Conservation (phyloP, 805 yeast genomes). For the Myxozyma sirexii region DNA sequence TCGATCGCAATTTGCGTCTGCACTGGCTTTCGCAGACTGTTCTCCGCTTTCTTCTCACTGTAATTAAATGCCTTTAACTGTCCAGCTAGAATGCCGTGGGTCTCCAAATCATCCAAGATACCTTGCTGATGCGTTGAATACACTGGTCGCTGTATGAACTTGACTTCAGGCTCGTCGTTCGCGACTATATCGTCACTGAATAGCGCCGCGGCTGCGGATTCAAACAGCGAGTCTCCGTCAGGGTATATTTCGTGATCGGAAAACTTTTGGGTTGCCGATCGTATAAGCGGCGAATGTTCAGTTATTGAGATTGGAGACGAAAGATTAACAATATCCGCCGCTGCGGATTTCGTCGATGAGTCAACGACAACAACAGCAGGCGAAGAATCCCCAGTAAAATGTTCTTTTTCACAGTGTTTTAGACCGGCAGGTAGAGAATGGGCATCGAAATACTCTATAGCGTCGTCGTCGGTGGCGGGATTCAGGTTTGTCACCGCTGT, state of each 20-base stretch:
- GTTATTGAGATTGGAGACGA: background rate
- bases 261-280: background rate
- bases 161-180: background rate
- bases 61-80: background rate
- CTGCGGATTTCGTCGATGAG: background rate
- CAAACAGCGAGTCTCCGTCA: background rate
- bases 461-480: background rate
- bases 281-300: background rate
- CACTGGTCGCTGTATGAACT: background rate
- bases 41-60: background rate
- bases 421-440: background rate
- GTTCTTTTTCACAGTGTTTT: background rate
- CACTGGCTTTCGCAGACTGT: background rate
- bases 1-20: background rate
- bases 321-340: background rate
- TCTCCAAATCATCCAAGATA: constrained; percentile 22
- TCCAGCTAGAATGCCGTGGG: constrained; percentile 3
- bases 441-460: background rate
- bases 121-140: constrained; percentile 23
- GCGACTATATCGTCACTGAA: background rate
- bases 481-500: background rate
- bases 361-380: background rate
- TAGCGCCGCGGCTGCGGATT: background rate
- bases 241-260: background rate
- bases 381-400: background rate